Evolutionary conservation across 2,329 filamentous ascomycete species (phyloP), one percentile per base, ranked within the genome.

Genomic region (Claviceps pazoutovae): DNA sequence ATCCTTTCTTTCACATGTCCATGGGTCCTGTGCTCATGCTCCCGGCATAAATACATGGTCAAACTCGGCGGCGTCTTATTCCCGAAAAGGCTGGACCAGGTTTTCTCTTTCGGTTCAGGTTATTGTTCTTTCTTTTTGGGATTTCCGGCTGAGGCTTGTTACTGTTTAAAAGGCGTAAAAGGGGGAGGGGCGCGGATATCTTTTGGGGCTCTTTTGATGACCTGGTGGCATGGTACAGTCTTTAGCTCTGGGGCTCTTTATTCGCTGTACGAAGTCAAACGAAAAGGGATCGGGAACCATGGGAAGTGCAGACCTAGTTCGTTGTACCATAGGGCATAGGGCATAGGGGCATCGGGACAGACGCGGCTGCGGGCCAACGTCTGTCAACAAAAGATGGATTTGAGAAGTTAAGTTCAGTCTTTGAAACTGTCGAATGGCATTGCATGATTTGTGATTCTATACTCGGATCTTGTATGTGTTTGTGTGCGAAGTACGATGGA

Each of bases 241-340:
- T 26, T 19, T 8, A 30, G 50, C 38, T 44, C 23, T 44, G 16
- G 39, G 14, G 38, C 30, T 37, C 14, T 38, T 43, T 41, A 30
- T 43, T 17, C 14, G 44, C 42, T 53, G 52, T 53, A 53, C 48
- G 44, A 48, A 37, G 26, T 53, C 44, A 45, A 48, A 53, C 23
- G 34, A 8, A 17, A 39, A 36, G 46, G 38, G 30, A 34, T 34
- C 11, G 30, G 30, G 41, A 26, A 36, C 17, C 16, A 44, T 9
- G 16, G 26, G 38, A 34, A 21, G 39, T 26, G 43, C 23, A 38
- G 37, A 39, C 43, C 30, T 53, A 30, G 44, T 34, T 34, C 9
- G 30, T n/a, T 53, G 52, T 51, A 51, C 44, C 30, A 53, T 53
- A 53, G 16, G 37, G 26, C 6, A 26, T 26, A 26, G 2, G 26